Evolutionary conservation across 78 protist species (phyloP).

Genomic region (Chrysochromulina tobinii): DNA sequence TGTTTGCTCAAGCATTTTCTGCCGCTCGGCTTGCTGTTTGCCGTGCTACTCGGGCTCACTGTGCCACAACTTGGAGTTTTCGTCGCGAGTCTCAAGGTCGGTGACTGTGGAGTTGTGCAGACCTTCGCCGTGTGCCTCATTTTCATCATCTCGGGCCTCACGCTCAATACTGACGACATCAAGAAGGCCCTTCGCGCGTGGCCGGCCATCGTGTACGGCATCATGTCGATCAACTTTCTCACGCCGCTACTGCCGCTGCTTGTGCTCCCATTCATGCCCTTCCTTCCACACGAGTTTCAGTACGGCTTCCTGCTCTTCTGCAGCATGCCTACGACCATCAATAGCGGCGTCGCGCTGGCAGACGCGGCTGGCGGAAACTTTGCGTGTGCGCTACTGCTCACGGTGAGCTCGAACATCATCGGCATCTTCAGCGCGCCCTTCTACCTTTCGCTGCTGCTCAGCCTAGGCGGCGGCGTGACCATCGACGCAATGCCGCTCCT

Average conservation of each 20-base stretch:
- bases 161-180: slow-evolving; percentile 20
- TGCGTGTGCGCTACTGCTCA: slow-evolving; percentile 11
- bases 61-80: background rate
- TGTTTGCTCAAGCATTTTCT: background rate
- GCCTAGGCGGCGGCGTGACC: background rate
- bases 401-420: background rate
- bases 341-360: slow-evolving; percentile 16
- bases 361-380: background rate
- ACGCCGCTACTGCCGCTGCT: background rate
- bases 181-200: background rate
- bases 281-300: background rate
- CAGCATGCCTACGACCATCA: slow-evolving; percentile 3
- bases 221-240: background rate
- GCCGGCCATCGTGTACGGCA: background rate
- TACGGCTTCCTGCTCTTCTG: slow-evolving; percentile 12
- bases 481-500: background rate
- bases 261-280: too few species aligned
- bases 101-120: background rate
- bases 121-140: background rate
- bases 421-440: slow-evolving; percentile 1
- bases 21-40: background rate
- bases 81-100: background rate
- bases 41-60: background rate
- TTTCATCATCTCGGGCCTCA: background rate
- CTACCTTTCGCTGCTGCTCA: background rate